These are phyloP conservation scores for Vachellia collinsii DNA, from an alignment of 306 rosid species.

Conservation along the genomic window DNA sequence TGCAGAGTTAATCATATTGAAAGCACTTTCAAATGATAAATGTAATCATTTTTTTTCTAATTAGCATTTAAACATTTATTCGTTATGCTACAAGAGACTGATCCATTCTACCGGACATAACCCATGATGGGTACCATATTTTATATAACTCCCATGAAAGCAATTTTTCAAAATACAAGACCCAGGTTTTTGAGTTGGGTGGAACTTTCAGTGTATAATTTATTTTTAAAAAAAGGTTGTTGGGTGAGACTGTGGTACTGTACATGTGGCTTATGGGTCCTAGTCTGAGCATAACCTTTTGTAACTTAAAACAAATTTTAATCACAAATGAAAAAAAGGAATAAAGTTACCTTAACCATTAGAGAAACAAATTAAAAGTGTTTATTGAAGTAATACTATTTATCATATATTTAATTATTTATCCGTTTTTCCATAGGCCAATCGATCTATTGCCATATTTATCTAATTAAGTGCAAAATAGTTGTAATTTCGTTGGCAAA, in stretches of 20 bases:
- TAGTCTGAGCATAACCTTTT: constrained; percentile 58
- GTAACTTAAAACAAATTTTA: constrained; percentile 49
- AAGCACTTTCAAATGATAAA: too few relatives aligned
- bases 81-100: too few relatives aligned
- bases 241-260: constrained; percentile 62
- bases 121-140: background rate
- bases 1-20: too few relatives aligned
- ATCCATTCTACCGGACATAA: too few relatives aligned
- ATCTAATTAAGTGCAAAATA: background rate
- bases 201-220: background rate
- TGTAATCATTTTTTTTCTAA: too few relatives aligned
- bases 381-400: background rate
- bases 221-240: constrained; percentile 32
- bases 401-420: too few relatives aligned
- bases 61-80: too few relatives aligned
- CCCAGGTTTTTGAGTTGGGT: background rate
- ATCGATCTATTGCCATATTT: too few relatives aligned
- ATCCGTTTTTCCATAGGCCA: too few relatives aligned
- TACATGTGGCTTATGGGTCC: constrained; percentile 58
- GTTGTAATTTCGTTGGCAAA: too few relatives aligned
- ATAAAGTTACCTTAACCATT: background rate
- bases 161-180: background rate
- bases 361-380: background rate
- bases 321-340: background rate
- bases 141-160: background rate